These are phyloP conservation scores for Globisporangium mamillatum DNA, from an alignment of 352 stramenopile species.

Conservation along the genomic window DNA sequence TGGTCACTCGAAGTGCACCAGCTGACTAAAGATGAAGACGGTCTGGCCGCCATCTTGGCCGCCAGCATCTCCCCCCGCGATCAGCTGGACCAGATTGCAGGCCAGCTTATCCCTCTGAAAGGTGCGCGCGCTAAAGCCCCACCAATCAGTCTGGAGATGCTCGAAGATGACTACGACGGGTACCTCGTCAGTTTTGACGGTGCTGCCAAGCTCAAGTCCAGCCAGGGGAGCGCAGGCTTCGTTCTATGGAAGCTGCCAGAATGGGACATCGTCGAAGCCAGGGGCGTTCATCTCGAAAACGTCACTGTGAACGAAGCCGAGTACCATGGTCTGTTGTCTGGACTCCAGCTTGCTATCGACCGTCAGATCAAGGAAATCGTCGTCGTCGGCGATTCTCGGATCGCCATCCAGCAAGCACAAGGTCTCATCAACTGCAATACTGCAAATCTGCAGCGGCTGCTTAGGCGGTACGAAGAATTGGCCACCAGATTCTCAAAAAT, in stretches of 20 bases:
- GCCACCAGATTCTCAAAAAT: neutral
- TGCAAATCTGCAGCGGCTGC: constrained; percentile 3
- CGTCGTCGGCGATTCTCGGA: constrained; percentile 17
- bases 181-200: constrained; percentile 24
- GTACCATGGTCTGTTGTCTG: constrained; percentile 19
- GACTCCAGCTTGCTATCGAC: neutral
- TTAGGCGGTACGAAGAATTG: neutral
- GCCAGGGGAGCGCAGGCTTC: constrained; percentile 15
- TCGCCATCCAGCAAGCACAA: constrained; percentile 20
- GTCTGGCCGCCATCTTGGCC: neutral
- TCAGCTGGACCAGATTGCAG: neutral
- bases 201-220: constrained; percentile 12
- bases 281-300: constrained; percentile 9
- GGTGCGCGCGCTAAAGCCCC: neutral
- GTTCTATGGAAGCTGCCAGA: constrained; percentile 20
- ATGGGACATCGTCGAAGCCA: constrained; percentile 18
- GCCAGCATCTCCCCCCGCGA: neutral
- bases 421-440: constrained; percentile 17
- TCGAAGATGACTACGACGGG: neutral
- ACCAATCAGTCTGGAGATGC: constrained; percentile 8
- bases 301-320: constrained; percentile 28
- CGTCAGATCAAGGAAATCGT: constrained; percentile 11
- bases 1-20: neutral
- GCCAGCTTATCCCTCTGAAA: neutral
- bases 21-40: neutral